phyloP scores from a whole-genome alignment of 441 rosid genomes.

The Gossypium laxum region DNA sequence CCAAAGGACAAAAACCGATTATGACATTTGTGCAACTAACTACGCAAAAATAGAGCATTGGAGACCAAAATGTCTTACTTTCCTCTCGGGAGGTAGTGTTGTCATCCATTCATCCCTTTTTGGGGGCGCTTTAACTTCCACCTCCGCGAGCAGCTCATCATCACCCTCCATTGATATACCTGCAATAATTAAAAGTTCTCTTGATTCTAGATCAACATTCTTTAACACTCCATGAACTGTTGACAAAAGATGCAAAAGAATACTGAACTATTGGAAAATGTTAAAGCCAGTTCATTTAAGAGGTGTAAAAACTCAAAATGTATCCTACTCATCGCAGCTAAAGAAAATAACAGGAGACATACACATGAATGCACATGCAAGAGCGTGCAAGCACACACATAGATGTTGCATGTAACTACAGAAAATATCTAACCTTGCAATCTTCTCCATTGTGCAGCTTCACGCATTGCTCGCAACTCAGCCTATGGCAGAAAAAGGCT shows the following conservation, averaged over 20 bases:
- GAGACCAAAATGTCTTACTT: conserved; percentile 34
- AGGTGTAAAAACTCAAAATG: not conserved
- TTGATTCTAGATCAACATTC: conserved; percentile 8
- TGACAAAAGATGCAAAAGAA: not conserved
- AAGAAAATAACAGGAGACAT: not conserved
- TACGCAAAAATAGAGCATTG: not conserved
- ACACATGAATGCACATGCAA: not conserved
- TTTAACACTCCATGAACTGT: not conserved
- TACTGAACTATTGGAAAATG: not conserved
- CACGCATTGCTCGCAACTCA: conserved; percentile 77
- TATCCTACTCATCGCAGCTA: not conserved
- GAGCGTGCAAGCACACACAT: not conserved
- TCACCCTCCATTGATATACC: conserved; percentile 96
- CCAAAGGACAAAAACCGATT: not conserved
- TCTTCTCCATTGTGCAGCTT: conserved; percentile 92
- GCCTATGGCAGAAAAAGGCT: conserved; percentile 31
- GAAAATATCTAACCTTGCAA: conserved; percentile 47
- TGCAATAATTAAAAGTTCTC: conserved; percentile 24
- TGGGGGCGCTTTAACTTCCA: conserved; percentile 57
- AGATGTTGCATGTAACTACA: not conserved
- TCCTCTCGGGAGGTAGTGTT: conserved; percentile 81
- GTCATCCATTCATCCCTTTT: conserved; percentile 98
- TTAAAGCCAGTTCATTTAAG: conserved; percentile 1
- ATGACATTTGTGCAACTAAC: not conserved
- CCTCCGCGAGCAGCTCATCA: conserved; percentile 67